phyloP scores from a whole-genome alignment of 495 filamentous ascomycete genomes.

The Hypoxylon lienhwacheense region DNA sequence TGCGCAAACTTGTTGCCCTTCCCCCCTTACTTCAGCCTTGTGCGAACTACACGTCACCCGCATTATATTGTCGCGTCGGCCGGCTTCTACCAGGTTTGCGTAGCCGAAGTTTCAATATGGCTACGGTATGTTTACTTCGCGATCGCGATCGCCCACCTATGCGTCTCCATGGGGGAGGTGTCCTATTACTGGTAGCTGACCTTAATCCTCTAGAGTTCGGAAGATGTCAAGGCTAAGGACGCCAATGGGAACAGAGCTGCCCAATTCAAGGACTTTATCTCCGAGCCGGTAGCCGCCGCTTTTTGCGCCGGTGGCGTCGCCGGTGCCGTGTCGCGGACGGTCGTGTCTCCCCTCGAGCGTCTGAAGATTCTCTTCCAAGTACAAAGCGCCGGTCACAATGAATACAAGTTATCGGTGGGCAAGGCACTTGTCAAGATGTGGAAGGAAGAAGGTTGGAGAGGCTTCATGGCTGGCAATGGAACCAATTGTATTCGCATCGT shows the following conservation, averaged over 20 bases:
- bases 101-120: constrained; percentile 25
- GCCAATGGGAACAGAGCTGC: constrained; percentile 22
- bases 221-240: constrained; percentile 35
- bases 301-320: constrained; percentile 96
- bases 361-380: constrained; percentile 97
- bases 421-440: constrained; percentile 93
- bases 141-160: not conserved
- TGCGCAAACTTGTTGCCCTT: constrained; percentile 17
- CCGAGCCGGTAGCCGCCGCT: constrained; percentile 82
- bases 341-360: constrained; percentile 92
- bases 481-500: constrained; percentile 98
- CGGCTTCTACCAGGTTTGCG: constrained; percentile 8
- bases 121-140: constrained; percentile 23
- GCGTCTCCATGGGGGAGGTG: constrained; percentile 6
- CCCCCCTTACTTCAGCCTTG: constrained; percentile 9
- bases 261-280: constrained; percentile 54
- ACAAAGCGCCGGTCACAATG: constrained; percentile 84
- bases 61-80: constrained; percentile 3
- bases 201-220: constrained; percentile 27
- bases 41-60: constrained; percentile 16
- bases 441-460: constrained; percentile 92
- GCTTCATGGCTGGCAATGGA: constrained; percentile 95
- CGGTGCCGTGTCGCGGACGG: constrained; percentile 94
- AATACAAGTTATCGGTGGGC: constrained; percentile 88
- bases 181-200: constrained; percentile 16